Evolutionary conservation across 805 yeast genomes (phyloP).

Genomic region (Metschnikowia borealis): DNA sequence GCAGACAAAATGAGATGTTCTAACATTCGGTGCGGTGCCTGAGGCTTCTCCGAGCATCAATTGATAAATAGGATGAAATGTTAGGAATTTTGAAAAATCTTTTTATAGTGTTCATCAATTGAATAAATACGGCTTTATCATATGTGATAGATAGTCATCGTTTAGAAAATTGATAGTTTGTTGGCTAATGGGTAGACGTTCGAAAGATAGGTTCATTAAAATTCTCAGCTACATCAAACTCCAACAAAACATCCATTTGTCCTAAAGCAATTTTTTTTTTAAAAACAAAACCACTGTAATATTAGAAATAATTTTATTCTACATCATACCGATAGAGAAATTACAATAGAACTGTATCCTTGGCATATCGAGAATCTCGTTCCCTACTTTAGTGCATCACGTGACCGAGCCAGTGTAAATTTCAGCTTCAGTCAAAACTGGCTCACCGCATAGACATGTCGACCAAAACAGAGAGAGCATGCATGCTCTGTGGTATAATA

Average conservation of each 20-base stretch:
- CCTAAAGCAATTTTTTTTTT: no score
- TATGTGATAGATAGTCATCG: no score
- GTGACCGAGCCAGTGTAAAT: not conserved
- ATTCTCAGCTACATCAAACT: no score
- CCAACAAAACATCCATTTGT: no score
- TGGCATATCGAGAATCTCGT: not conserved
- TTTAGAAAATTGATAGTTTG: no score
- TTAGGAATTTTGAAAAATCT: not conserved
- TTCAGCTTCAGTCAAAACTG: not conserved
- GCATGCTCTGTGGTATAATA: conserved; percentile 94
- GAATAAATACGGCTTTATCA: no score
- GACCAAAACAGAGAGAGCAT: conserved; percentile 80
- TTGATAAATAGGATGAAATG: not conserved
- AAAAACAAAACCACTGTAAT: no score
- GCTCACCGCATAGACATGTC: conserved; percentile 32
- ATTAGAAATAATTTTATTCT: no score
- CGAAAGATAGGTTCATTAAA: no score
- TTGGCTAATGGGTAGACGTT: no score
- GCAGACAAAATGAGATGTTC: not conserved
- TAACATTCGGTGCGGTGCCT: not conserved
- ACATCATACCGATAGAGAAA: no score
- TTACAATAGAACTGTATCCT: no score
- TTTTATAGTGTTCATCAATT: not conserved
- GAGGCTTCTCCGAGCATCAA: not conserved
- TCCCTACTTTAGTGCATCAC: not conserved